Evolutionary conservation across 768 basidiomycete species (phyloP), one percentile per base, ranked within the genome.

Genomic region (Lepiota subincarnata): DNA sequence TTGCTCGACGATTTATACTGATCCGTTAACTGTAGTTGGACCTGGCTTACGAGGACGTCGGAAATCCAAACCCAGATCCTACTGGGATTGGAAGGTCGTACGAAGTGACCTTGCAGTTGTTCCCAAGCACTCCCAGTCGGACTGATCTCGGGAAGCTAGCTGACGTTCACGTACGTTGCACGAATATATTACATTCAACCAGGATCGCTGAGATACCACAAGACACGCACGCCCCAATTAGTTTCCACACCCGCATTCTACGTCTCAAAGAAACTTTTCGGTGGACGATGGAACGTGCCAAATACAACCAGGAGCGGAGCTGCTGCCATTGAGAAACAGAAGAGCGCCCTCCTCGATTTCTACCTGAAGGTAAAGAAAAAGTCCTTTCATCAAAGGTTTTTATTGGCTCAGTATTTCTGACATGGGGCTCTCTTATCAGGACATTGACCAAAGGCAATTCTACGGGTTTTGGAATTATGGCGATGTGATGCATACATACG

Each of bases 391-490:
- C 12, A 13, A 24, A 13, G 24, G 3, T 24, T 16, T 35, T 13
- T 36, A n/a, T 14, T 22, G 0, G 31, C 24, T 41, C 19, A n/a
- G 2, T 28, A 7, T 16, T 24, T 24, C 38, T 44, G 8, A 46
- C 11, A n/a, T 48, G 1, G n/a, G n/a, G 31, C 20, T 26, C 6
- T 18, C 8, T 20, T n/a, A n/a, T n/a, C n/a, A 68, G 68, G 70
- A 71, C 49, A 64, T 68, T 40, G 61, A 70, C 20, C 70, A 71
- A 53, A 49, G 68, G 43, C 64, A 68, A 57, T 69, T 70, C 53
- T 72, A 72, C 48, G 71, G 71, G 0, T 73, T 73, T 58, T 72
- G 71, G 71, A 62, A 72, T 43, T 70, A 69, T 35, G 70, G 70
- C 2, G 70, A 72, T 57, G 65, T 70, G 7, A 71, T 71, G 70